phyloP scores from a whole-genome alignment of 352 stramenopile species.

The Phytophthora sansomeana region DNA sequence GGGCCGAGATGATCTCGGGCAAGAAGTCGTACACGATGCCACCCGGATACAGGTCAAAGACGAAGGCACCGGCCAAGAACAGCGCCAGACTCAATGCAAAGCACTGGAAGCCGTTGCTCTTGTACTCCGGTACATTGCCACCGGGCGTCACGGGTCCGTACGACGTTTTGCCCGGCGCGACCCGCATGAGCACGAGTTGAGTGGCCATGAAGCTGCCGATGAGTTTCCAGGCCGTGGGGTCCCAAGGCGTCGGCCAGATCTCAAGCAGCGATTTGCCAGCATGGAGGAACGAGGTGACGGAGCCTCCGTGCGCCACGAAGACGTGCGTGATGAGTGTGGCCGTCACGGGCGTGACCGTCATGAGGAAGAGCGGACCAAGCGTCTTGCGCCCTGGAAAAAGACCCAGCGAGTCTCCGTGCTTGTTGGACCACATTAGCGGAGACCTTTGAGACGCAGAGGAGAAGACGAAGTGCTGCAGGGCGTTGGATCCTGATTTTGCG shows the following conservation, averaged over 20 bases:
- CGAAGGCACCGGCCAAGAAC: constrained; percentile 68
- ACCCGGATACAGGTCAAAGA: constrained; percentile 62
- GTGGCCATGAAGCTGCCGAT: constrained; percentile 90
- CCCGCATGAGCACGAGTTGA: constrained; percentile 91
- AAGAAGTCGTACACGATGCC: constrained; percentile 91
- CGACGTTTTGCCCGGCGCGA: constrained; percentile 90
- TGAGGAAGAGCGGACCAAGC: constrained; percentile 90
- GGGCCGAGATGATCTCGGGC: constrained; percentile 84
- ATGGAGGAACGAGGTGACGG: constrained; percentile 44
- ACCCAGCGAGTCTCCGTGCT: constrained; percentile 67
- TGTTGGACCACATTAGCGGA: constrained; percentile 76
- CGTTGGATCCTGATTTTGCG: constrained; percentile 9
- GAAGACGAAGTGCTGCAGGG: constrained; percentile 28
- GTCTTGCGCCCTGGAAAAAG: constrained; percentile 84
- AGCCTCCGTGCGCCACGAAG: constrained; percentile 67
- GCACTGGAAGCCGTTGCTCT: constrained; percentile 93
- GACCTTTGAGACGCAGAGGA: constrained; percentile 25
- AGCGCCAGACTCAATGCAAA: constrained; percentile 89
- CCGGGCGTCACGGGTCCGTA: constrained; percentile 85
- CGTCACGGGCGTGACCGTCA: constrained; percentile 82
- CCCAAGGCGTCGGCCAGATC: constrained; percentile 88
- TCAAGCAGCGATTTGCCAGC: constrained; percentile 60
- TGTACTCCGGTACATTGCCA: constrained; percentile 93
- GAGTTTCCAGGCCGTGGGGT: constrained; percentile 90
- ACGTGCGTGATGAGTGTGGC: constrained; percentile 88